phyloP scores from a whole-genome alignment of 306 rosid species.

The Prunus mira region DNA sequence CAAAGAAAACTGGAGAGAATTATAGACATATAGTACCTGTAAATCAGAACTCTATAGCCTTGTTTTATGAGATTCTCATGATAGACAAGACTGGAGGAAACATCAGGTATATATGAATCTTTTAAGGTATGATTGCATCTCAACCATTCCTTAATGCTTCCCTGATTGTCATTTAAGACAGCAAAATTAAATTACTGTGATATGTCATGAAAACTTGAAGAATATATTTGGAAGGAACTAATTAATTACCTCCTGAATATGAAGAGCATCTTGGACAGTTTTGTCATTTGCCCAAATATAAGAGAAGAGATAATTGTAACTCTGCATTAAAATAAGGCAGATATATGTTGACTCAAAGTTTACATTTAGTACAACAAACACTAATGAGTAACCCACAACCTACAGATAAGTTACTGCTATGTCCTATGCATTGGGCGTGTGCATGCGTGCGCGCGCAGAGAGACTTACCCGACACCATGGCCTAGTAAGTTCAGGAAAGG shows the following conservation, averaged over 20 bases:
- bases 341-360: no score
- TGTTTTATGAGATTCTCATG: constrained; percentile 24
- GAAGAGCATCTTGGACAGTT: constrained; percentile 20
- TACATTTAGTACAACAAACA: no score
- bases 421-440: neutral
- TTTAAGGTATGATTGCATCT: constrained; percentile 26
- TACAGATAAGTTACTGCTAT: neutral
- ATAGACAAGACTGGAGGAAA: constrained; percentile 11
- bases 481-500: neutral
- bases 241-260: constrained; percentile 6
- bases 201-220: neutral
- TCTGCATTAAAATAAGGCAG: neutral
- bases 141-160: constrained; percentile 21
- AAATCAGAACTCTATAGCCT: constrained; percentile 26
- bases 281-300: constrained; percentile 16
- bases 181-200: no score
- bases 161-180: constrained; percentile 7
- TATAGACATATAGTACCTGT: constrained; percentile 17
- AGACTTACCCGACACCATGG: constrained; percentile 21
- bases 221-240: neutral
- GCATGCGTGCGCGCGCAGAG: neutral
- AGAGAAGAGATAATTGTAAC: neutral
- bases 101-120: constrained; percentile 13
- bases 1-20: neutral
- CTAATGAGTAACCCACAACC: neutral